Evolutionary conservation across 495 filamentous ascomycete genomes (phyloP).

Genomic region (Opeltia flavorubescens): DNA sequence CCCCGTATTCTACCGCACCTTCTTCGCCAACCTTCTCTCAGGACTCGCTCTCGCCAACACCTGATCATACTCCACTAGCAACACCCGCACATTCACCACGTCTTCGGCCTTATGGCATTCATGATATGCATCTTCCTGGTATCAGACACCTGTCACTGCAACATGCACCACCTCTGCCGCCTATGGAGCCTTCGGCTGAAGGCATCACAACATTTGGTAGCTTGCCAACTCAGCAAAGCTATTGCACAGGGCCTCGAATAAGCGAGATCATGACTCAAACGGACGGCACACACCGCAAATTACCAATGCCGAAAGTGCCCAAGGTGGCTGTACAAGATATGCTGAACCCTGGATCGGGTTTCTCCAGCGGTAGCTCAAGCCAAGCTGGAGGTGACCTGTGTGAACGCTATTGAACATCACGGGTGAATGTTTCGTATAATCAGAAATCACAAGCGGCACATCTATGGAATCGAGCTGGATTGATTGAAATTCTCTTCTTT

Average conservation of each 20-base stretch:
- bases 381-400: constrained; percentile 21
- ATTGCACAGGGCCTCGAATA: constrained; percentile 55
- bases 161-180: constrained; percentile 78
- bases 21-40: constrained; percentile 97
- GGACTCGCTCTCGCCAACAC: constrained; percentile 89
- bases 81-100: constrained; percentile 94
- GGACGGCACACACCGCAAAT: constrained; percentile 77
- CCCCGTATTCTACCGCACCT: constrained; percentile 86
- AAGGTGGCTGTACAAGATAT: constrained; percentile 85
- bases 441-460: too few species aligned
- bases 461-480: too few species aligned
- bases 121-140: constrained; percentile 67
- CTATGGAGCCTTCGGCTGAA: constrained; percentile 70
- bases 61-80: constrained; percentile 89
- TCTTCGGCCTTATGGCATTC: constrained; percentile 56
- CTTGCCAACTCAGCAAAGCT: constrained; percentile 36
- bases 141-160: constrained; percentile 78
- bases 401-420: constrained; percentile 9
- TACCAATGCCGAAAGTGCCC: constrained; percentile 82
- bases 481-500: not conserved
- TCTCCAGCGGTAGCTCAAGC: constrained; percentile 40
- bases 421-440: too few species aligned
- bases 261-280: constrained; percentile 84
- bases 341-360: constrained; percentile 50
- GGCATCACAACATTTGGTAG: constrained; percentile 41